Percentiles rank a stretch among this genome's conserved stretches.
Evolutionary conservation across 2,329 filamentous ascomycete genomes (phyloP).

Genomic region (Biscogniauxia sp.): DNA sequence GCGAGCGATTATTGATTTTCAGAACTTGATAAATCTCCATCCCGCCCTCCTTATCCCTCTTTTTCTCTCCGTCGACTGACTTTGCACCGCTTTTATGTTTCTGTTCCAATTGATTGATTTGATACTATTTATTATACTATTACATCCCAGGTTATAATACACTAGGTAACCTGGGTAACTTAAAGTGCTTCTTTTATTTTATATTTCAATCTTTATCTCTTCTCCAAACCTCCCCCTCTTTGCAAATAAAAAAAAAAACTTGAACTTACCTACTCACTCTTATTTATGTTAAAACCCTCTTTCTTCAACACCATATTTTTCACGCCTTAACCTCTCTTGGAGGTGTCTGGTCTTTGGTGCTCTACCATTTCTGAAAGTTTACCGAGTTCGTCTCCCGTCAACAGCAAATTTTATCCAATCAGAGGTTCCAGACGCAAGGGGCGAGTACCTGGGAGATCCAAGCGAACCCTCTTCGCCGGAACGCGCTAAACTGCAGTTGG

Average conservation of each 20-base stretch:
- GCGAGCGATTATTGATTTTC: background rate
- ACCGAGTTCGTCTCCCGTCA: background rate
- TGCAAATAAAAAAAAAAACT: too few species aligned
- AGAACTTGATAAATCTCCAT: background rate
- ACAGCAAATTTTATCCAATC: slow-evolving; percentile 9
- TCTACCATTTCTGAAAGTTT: background rate
- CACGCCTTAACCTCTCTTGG: background rate
- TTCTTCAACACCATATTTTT: background rate
- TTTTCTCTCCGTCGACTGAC: too few species aligned
- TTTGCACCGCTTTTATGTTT: background rate
- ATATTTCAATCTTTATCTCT: background rate
- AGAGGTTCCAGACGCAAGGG: background rate
- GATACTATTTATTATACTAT: background rate
- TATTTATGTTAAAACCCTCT: too few species aligned
- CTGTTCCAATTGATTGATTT: too few species aligned
- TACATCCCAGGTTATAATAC: background rate
- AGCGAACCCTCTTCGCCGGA: background rate
- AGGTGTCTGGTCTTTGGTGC: too few species aligned
- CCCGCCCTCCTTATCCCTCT: background rate
- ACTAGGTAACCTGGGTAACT: background rate
- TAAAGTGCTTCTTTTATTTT: background rate
- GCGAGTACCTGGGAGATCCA: background rate
- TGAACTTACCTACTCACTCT: too few species aligned
- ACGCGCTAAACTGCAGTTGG: background rate
- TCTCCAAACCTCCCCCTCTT: background rate